phyloP scores from a whole-genome alignment of 805 yeast genomes.

The Priceomyces medius region DNA sequence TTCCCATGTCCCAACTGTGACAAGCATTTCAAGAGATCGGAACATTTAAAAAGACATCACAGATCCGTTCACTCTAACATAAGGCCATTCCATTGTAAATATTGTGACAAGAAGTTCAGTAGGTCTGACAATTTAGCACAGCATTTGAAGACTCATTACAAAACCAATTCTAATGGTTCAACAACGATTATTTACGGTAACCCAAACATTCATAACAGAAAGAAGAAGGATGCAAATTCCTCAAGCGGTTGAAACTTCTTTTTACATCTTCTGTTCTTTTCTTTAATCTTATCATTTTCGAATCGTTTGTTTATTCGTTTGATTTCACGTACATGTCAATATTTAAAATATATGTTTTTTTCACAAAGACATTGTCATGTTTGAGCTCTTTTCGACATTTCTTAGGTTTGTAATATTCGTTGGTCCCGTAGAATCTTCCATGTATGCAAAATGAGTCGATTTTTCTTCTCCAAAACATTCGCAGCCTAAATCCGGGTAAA shows the following conservation, averaged over 20 bases:
- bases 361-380: too few species aligned
- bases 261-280: background rate
- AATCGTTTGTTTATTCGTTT: background rate
- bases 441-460: background rate
- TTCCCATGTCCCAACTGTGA: constrained; percentile 44
- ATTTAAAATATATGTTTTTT: background rate
- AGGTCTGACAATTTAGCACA: constrained; percentile 50
- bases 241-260: background rate
- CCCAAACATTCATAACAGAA: constrained; percentile 18
- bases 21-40: constrained; percentile 43
- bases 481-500: constrained; percentile 3
- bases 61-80: constrained; percentile 45
- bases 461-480: background rate
- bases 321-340: background rate
- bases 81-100: constrained; percentile 45
- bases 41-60: constrained; percentile 43
- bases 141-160: constrained; percentile 47
- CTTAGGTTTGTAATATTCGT: too few species aligned
- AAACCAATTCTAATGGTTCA: constrained; percentile 32
- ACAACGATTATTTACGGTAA: constrained; percentile 25
- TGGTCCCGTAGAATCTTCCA: background rate
- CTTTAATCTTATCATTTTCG: background rate
- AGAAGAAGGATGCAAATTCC: constrained; percentile 6
- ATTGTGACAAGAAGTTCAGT: constrained; percentile 49
- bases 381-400: too few species aligned